Conservation (phyloP, 2,329 filamentous ascomycete genomes). For the Penicillium sp. region DNA sequence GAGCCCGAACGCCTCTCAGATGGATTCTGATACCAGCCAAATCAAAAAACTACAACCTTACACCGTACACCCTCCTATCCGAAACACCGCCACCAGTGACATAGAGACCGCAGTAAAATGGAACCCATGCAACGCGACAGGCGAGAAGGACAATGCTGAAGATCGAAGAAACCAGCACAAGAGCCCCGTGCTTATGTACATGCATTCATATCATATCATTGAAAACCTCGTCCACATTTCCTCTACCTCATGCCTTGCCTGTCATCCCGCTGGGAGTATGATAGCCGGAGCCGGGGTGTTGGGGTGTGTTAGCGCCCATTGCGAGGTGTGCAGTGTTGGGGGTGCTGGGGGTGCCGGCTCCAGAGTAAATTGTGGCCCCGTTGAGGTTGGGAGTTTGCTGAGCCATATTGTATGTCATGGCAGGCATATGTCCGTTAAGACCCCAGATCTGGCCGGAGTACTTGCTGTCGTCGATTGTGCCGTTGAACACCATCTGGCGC, state of each 20-base stretch:
- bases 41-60: conserved; percentile 16
- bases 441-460: conserved; percentile 93
- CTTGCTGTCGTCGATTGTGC: conserved; percentile 72
- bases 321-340: conserved; percentile 59
- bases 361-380: conserved; percentile 52
- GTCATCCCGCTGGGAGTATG: conserved; percentile 80
- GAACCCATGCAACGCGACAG: conserved; percentile 27
- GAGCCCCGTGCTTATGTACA: conserved; percentile 38
- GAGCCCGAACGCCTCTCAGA: conserved; percentile 23
- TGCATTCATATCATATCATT: conserved; percentile 36
- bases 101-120: conserved; percentile 19
- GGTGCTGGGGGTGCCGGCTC: conserved; percentile 64
- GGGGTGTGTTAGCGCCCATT: conserved; percentile 48
- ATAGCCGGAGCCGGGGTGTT: conserved; percentile 56
- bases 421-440: conserved; percentile 70
- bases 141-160: conserved; percentile 25
- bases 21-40: conserved; percentile 31
- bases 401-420: conserved; percentile 46
- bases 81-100: conserved; percentile 27
- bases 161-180: conserved; percentile 26
- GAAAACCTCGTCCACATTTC: conserved; percentile 1
- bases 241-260: conserved; percentile 29
- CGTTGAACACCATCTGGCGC: conserved; percentile 82
- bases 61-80: conserved; percentile 34
- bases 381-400: conserved; percentile 58